These are phyloP conservation scores for Sonneratia caseolaris DNA, from an alignment of 345 rosid genomes.

Conservation along the genomic window DNA sequence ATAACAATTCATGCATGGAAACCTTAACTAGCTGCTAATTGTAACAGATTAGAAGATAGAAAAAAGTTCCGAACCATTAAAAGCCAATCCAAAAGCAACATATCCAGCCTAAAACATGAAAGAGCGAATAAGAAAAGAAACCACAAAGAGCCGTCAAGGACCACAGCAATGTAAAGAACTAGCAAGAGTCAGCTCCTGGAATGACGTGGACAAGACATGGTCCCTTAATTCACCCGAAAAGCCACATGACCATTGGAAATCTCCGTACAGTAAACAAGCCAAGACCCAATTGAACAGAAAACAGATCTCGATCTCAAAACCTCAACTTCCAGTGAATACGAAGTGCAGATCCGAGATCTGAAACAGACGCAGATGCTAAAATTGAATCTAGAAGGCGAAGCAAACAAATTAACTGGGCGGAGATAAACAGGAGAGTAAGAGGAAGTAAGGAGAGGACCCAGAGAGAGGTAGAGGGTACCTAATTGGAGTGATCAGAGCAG, in stretches of 20 bases:
- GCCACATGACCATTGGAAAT: neutral
- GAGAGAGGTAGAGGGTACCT: slow-evolving; percentile 14
- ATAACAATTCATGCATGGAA: slow-evolving; percentile 6
- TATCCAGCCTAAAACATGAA: neutral
- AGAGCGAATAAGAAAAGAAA: slow-evolving; percentile 1
- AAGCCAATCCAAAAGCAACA: neutral
- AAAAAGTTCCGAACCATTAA: neutral
- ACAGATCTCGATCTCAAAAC: slow-evolving; percentile 34
- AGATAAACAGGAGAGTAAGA: slow-evolving; percentile 3
- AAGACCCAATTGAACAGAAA: slow-evolving; percentile 8
- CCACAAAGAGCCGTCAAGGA: slow-evolving; percentile 15
- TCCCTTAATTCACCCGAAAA: slow-evolving; percentile 11
- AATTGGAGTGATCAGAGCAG: slow-evolving; percentile 17
- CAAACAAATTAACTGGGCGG: slow-evolving; percentile 6
- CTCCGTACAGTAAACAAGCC: too few relatives aligned
- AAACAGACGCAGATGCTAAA: slow-evolving; percentile 25
- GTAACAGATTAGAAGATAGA: neutral
- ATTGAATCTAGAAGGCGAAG: slow-evolving; percentile 7
- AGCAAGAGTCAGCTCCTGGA: slow-evolving; percentile 8
- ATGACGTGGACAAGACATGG: neutral
- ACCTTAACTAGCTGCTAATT: neutral
- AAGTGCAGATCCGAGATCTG: slow-evolving; percentile 32
- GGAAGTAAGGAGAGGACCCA: neutral
- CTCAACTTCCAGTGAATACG: slow-evolving; percentile 11
- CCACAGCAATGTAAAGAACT: slow-evolving; percentile 15